Percentiles rank a stretch among this genome's conserved stretches.
Conservation (phyloP, 805 yeast genomes). For the Clavispora santaluciae region DNA sequence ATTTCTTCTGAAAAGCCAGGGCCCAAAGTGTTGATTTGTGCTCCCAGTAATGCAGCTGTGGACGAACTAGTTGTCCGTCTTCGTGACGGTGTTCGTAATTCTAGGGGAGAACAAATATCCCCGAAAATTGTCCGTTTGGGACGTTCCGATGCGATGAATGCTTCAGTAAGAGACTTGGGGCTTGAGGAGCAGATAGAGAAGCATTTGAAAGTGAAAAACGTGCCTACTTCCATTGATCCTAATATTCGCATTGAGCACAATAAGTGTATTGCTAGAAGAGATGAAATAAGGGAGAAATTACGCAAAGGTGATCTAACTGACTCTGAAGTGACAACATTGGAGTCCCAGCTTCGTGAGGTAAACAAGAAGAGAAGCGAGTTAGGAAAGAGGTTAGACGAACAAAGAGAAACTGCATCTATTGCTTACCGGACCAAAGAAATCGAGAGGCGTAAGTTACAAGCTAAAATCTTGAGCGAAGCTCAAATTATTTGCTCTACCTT, state of each 20-base stretch:
- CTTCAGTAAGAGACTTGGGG: slow-evolving; percentile 75
- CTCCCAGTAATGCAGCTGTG: slow-evolving; percentile 98
- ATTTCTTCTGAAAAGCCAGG: slow-evolving; percentile 22
- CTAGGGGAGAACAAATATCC: slow-evolving; percentile 46
- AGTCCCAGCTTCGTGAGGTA: slow-evolving; percentile 49
- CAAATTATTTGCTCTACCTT: slow-evolving; percentile 87
- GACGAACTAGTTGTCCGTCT: slow-evolving; percentile 88
- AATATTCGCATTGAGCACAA: slow-evolving; percentile 47
- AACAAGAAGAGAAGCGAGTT: slow-evolving; percentile 59
- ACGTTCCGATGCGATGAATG: slow-evolving; percentile 79
- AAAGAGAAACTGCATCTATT: slow-evolving; percentile 67
- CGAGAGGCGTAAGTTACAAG: slow-evolving; percentile 70
- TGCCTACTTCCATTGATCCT: slow-evolving; percentile 40
- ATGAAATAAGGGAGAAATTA: slow-evolving; percentile 43
- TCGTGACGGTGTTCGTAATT: slow-evolving; percentile 60
- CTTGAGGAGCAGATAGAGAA: slow-evolving; percentile 81
- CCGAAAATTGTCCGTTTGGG: slow-evolving; percentile 86
- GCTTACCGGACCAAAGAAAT: slow-evolving; percentile 72
- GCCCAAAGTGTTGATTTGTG: slow-evolving; percentile 78
- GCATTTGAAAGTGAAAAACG: slow-evolving; percentile 40
- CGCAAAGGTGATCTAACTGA: slow-evolving; percentile 28
- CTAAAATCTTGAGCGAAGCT: slow-evolving; percentile 64
- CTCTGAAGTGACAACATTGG: slow-evolving; percentile 43
- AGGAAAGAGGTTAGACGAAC: slow-evolving; percentile 70
- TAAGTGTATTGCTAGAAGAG: slow-evolving; percentile 53